phyloP scores from a whole-genome alignment of 495 filamentous ascomycete genomes.

The Penicillium salamii region DNA sequence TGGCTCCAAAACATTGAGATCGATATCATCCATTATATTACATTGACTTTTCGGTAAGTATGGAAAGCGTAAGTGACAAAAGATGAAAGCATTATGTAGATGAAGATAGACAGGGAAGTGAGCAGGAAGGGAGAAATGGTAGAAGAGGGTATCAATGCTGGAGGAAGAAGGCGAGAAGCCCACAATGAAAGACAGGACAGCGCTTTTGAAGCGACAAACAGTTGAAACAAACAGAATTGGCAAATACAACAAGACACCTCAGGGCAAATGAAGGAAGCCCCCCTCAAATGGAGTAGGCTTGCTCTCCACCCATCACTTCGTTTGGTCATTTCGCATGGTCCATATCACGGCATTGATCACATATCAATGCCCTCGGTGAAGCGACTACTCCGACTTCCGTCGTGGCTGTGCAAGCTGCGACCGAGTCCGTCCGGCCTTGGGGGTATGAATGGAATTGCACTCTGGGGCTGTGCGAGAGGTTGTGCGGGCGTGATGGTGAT shows the following conservation, averaged over 20 bases:
- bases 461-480: slow-evolving; percentile 22
- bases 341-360: slow-evolving; percentile 17
- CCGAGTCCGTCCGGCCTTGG: slow-evolving; percentile 45
- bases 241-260: not conserved
- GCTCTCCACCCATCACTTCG: slow-evolving; percentile 12
- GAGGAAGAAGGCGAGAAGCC: slow-evolving; percentile 5
- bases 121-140: not conserved
- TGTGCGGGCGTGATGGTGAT: slow-evolving; percentile 22
- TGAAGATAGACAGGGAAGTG: not conserved
- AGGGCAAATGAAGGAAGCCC: not conserved
- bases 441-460: slow-evolving; percentile 21
- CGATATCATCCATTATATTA: not conserved
- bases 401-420: slow-evolving; percentile 51
- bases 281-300: not conserved
- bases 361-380: slow-evolving; percentile 49
- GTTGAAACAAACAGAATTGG: not conserved
- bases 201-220: slow-evolving; percentile 3
- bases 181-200: slow-evolving; percentile 6
- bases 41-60: not conserved
- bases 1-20: too few species aligned
- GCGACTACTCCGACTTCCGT: slow-evolving; percentile 54
- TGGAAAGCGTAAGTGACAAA: not conserved
- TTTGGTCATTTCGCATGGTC: slow-evolving; percentile 25
- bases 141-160: slow-evolving; percentile 16
- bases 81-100: not conserved